These are phyloP conservation scores for Alternaria viburni DNA, from an alignment of 2,329 filamentous ascomycete species.

Conservation along the genomic window DNA sequence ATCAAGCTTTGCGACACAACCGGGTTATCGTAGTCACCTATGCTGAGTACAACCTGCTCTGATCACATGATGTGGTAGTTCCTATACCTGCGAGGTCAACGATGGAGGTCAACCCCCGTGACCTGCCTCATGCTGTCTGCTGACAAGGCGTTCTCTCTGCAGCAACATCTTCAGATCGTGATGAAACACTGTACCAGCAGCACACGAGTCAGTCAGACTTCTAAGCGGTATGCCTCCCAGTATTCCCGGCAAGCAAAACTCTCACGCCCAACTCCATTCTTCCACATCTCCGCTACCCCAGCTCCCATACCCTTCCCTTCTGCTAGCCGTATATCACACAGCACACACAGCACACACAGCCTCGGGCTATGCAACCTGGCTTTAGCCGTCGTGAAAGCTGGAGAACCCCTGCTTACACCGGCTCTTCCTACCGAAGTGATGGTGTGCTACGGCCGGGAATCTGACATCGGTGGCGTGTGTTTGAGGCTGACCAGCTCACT, in stretches of 20 bases:
- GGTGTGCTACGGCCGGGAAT: neutral
- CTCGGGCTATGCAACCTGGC: neutral
- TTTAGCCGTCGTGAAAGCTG: slow-evolving; percentile 7
- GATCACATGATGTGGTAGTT: neutral
- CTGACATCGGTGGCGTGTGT: slow-evolving; percentile 12
- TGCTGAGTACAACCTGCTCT: neutral
- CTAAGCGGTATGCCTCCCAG: neutral
- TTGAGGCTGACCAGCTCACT: slow-evolving; percentile 8
- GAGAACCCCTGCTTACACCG: slow-evolving; percentile 4
- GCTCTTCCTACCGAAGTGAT: neutral
- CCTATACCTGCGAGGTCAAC: neutral
- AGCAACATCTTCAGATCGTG: neutral
- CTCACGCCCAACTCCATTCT: neutral
- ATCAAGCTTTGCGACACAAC: neutral
- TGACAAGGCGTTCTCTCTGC: neutral
- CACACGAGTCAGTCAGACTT: neutral
- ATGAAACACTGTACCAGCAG: neutral
- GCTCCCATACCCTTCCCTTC: neutral
- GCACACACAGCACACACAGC: neutral
- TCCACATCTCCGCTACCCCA: neutral
- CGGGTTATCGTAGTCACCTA: neutral
- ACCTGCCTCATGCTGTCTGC: neutral
- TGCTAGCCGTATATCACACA: neutral
- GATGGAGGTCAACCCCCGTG: neutral
- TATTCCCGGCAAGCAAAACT: neutral